These are phyloP conservation scores for Aegilops longissima DNA, from an alignment of 176 grass and related monocot genomes.

Conservation along the genomic window DNA sequence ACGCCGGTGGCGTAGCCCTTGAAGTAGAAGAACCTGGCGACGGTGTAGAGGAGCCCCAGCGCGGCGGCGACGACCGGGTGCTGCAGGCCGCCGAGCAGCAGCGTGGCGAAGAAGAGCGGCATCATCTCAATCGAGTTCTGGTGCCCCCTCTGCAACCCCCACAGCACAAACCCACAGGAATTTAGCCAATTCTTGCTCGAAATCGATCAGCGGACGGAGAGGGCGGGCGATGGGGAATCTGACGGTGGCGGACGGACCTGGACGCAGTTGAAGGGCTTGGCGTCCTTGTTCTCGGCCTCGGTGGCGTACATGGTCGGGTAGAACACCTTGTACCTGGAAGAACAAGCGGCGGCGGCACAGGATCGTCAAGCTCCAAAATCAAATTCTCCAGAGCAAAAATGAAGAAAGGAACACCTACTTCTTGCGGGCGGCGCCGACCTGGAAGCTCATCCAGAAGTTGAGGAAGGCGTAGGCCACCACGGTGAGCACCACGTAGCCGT, in stretches of 20 bases:
- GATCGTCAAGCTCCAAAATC: no score
- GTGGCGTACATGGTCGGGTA: conserved; percentile 75
- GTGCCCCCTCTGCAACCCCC: conserved; percentile 77
- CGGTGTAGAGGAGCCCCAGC: conserved; percentile 61
- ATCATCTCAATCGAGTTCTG: conserved; percentile 97
- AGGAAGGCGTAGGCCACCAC: conserved; percentile 74
- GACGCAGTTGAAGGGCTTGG: conserved; percentile 96
- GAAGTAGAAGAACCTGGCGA: conserved; percentile 96
- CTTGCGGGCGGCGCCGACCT: conserved; percentile 74
- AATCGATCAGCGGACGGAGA: background rate
- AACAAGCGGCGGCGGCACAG: no score
- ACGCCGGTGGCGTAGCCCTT: conserved; percentile 87
- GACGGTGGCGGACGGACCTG: conserved; percentile 44
- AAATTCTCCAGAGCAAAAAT: background rate
- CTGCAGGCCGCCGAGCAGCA: conserved; percentile 81
- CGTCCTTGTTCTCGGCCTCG: conserved; percentile 90
- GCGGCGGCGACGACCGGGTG: conserved; percentile 60
- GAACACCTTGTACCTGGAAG: conserved; percentile 80
- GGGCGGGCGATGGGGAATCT: background rate
- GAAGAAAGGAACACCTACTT: conserved; percentile 39
- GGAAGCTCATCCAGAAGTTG: conserved; percentile 93
- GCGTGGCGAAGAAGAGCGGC: conserved; percentile 87
- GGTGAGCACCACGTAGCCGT: conserved; percentile 76
- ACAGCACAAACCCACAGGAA: background rate
- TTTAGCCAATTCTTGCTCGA: background rate